These are phyloP conservation scores for Mycena albidolilacea DNA, from an alignment of 768 basidiomycete species.

Conservation along the genomic window DNA sequence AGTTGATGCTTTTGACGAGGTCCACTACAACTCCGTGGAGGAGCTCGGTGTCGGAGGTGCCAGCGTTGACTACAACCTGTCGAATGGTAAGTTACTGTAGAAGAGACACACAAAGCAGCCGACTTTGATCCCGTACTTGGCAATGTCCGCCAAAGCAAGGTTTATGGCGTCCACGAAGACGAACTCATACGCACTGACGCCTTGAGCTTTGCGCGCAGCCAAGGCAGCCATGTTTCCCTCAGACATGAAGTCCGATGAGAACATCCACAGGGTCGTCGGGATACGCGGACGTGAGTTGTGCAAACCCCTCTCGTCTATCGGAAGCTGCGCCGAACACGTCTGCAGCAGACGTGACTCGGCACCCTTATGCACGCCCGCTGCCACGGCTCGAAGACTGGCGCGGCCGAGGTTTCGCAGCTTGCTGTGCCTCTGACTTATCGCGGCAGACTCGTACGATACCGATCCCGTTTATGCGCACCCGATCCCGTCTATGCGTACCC, in stretches of 20 bases:
- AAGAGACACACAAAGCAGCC: neutral
- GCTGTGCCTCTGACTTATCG: no score
- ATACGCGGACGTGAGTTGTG: constrained; percentile 29
- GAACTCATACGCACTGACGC: constrained; percentile 19
- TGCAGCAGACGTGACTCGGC: neutral
- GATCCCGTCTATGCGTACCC: no score
- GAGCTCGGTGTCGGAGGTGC: constrained; percentile 33
- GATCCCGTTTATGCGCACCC: no score
- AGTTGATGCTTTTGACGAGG: constrained; percentile 25
- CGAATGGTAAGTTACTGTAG: neutral
- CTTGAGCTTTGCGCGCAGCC: constrained; percentile 29
- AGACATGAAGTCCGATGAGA: constrained; percentile 39
- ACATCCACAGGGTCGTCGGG: constrained; percentile 38
- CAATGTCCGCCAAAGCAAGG: constrained; percentile 30
- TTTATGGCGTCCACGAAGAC: constrained; percentile 31
- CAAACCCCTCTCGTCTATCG: constrained; percentile 32
- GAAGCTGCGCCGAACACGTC: constrained; percentile 30
- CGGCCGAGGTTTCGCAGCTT: no score
- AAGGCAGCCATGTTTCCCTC: constrained; percentile 36
- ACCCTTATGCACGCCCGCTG: no score
- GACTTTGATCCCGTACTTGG: constrained; percentile 38
- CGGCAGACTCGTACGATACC: no score
- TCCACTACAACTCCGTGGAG: constrained; percentile 27
- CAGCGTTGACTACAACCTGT: constrained; percentile 38
- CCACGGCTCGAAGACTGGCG: no score